These are phyloP conservation scores for Pleurotus platypus DNA, from an alignment of 768 basidiomycete species.

Conservation along the genomic window DNA sequence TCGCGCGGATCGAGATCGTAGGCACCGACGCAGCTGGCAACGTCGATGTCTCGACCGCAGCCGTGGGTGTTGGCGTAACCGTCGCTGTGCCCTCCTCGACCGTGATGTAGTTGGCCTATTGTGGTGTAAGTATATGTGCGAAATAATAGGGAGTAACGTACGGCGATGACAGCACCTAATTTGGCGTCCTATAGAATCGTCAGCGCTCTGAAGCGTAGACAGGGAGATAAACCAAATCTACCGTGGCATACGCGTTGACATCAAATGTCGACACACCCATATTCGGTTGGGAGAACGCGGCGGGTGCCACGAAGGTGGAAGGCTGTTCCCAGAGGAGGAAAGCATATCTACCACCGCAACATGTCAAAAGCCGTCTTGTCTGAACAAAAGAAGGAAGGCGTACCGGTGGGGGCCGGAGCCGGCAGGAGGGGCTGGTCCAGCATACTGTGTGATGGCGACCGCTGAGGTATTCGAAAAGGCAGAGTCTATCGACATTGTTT, in stretches of 20 bases:
- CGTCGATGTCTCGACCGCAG: conserved; percentile 64
- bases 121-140: neutral
- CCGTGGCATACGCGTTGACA: conserved; percentile 55
- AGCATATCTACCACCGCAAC: conserved; percentile 49
- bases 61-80: conserved; percentile 49
- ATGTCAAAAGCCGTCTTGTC: neutral
- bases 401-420: conserved; percentile 77
- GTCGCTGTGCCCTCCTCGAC: conserved; percentile 69
- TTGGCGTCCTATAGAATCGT: conserved; percentile 36
- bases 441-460: conserved; percentile 57
- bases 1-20: neutral
- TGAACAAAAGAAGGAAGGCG: conserved; percentile 7
- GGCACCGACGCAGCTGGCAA: conserved; percentile 21
- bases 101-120: conserved; percentile 64
- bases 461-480: conserved; percentile 41
- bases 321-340: conserved; percentile 66
- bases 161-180: conserved; percentile 60
- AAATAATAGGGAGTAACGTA: conserved; percentile 19
- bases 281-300: conserved; percentile 45
- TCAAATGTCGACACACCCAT: conserved; percentile 53
- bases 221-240: conserved; percentile 27
- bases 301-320: conserved; percentile 55
- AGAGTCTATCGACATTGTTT: conserved; percentile 18
- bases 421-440: conserved; percentile 66
- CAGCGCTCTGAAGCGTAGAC: neutral